Base-by-base conservation (phyloP, 2,329 filamentous ascomycete genomes). In the Cercospora sojina region DNA sequence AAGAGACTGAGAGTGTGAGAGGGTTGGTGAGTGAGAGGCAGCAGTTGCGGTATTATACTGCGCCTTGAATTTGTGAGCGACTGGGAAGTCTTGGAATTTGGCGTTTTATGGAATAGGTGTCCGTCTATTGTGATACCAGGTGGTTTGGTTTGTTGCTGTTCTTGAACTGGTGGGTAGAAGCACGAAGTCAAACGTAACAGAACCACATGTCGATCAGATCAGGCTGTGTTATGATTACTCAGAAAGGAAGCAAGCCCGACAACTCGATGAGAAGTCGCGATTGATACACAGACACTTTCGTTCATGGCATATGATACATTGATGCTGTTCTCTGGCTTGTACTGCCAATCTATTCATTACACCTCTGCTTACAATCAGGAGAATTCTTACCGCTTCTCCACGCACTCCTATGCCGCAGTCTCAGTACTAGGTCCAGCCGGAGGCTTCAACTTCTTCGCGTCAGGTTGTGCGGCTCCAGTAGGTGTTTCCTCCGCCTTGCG, bases 401-500 rank as follows among this genome's bases (percentile, higher is more conserved):
- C 47, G 47, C 18, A 27, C 47, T 49, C 47, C 65, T 67, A 67
- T 43, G 49, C 63, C 27, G 38, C 27, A n/a, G 32, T 53, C 12
- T 66, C 62, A 5, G 55, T 55, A 27, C 43, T 38, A 7, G 60
- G 31, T 16, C 60, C 64, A 27, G 32, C 64, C 16, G 69, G 60
- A 29, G 66, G 57, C 68, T 71, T 75, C n/a, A 65, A 27, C 66
- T 69, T 74, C 72, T 75, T 75, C 31, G 55, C 60, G n/a, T 72
- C 71, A 32, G 65, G 61, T 18, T 25, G 62, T 23, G 62, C 55
- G 13, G 61, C 57, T 10, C 65, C 70, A 27, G 43, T 67, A 60
- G 66, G 69, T 16, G 60, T 53, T 8, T 73, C 76, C 47, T 76
- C 74, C 13, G 70, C 73, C 67, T 75, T 77, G 56, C 73, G 67